phyloP scores from a whole-genome alignment of 108 stramenopile genomes.

The Nitzschia inconspicua region DNA sequence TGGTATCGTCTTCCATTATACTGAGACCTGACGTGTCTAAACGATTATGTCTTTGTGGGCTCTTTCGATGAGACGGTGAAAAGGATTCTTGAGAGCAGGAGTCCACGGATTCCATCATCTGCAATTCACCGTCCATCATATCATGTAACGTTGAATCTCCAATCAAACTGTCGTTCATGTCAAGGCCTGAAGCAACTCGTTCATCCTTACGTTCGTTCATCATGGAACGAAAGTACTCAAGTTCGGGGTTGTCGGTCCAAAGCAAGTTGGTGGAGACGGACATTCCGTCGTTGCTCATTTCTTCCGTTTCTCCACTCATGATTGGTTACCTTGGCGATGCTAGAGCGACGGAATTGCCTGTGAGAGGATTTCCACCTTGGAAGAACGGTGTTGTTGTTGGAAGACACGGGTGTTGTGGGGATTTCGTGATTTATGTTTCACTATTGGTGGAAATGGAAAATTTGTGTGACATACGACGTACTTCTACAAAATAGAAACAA shows the following conservation, averaged over 20 bases:
- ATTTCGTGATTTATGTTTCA: background rate
- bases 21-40: constrained; percentile 9
- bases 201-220: constrained; percentile 4
- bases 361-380: background rate
- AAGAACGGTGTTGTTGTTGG: background rate
- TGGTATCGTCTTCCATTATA: background rate
- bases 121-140: background rate
- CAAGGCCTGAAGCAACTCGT: background rate
- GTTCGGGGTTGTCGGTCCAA: constrained; percentile 38
- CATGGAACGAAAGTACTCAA: constrained; percentile 28
- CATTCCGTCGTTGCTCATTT: background rate
- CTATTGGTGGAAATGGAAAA: no score
- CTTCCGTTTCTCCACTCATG: constrained; percentile 19
- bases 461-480: no score
- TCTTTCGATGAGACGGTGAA: background rate
- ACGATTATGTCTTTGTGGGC: background rate
- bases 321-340: background rate
- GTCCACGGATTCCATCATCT: background rate
- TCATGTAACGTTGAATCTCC: constrained; percentile 3
- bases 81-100: background rate
- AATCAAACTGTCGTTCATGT: constrained; percentile 6
- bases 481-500: no score
- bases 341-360: background rate
- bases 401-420: background rate
- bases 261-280: constrained; percentile 13